These are phyloP conservation scores for Thermoascus crustaceus DNA, from an alignment of 2,329 filamentous ascomycete species.

Conservation along the genomic window DNA sequence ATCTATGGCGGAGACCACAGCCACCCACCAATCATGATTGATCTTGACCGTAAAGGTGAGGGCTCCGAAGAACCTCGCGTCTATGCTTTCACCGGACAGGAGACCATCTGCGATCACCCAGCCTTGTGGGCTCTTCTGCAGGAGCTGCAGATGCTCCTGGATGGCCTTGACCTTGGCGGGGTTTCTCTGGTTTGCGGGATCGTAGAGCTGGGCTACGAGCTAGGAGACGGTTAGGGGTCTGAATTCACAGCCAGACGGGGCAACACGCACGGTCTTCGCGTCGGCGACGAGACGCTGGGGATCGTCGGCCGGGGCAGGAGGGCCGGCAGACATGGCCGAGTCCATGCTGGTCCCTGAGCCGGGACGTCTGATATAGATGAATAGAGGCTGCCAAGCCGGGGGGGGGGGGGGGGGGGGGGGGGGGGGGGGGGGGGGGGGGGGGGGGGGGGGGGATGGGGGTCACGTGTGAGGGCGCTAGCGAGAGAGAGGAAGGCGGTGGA, in stretches of 20 bases:
- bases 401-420: constrained; percentile 6
- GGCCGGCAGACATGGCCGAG: constrained; percentile 21
- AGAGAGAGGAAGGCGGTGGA: constrained; percentile 6
- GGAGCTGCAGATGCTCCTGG: constrained; percentile 66
- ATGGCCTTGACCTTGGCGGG: constrained; percentile 41
- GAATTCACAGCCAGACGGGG: too few species aligned
- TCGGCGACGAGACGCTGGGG: constrained; percentile 20
- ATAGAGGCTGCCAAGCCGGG: constrained; percentile 13
- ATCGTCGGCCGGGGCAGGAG: constrained; percentile 15
- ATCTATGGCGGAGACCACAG: background rate
- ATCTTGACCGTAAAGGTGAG: constrained; percentile 90
- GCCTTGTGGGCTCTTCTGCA: constrained; percentile 72
- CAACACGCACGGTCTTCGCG: constrained; percentile 20
- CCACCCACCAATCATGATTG: constrained; percentile 69
- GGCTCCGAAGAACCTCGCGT: constrained; percentile 85
- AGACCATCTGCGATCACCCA: constrained; percentile 80
- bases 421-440: constrained; percentile 1
- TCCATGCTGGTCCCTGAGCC: constrained; percentile 9
- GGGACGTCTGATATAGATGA: constrained; percentile 13
- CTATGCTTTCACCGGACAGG: constrained; percentile 58
- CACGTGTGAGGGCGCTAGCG: constrained; percentile 17
- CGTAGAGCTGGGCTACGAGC: constrained; percentile 35
- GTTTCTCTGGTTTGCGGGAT: constrained; percentile 38
- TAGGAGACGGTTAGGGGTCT: too few species aligned
- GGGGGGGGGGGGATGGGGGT: constrained; percentile 4